phyloP scores from a whole-genome alignment of 2,329 filamentous ascomycete species.

The Trichoderma sp. region DNA sequence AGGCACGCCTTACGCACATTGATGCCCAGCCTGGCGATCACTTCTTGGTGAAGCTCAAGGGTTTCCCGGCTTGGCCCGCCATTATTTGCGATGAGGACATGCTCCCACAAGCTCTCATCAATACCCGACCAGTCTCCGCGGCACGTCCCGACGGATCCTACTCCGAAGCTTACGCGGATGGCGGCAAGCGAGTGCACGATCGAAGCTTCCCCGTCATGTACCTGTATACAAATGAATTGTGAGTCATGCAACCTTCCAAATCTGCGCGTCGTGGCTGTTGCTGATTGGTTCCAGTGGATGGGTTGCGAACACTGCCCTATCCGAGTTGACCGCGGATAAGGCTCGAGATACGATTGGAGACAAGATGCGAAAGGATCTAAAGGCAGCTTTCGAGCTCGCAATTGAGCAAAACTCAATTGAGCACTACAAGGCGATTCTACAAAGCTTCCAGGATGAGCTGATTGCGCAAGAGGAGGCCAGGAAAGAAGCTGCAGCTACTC shows the following conservation, averaged over 20 bases:
- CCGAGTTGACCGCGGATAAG: conserved; percentile 73
- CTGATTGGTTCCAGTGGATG: conserved; percentile 67
- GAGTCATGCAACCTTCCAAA: conserved; percentile 49
- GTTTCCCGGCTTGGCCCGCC: conserved; percentile 91
- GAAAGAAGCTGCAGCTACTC: conserved; percentile 47
- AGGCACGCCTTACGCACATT: conserved; percentile 69
- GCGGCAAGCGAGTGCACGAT: conserved; percentile 82
- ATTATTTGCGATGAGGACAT: conserved; percentile 95
- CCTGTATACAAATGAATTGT: conserved; percentile 95
- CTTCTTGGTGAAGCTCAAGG: conserved; percentile 92
- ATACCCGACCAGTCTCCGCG: conserved; percentile 80
- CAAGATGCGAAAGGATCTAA: conserved; percentile 80
- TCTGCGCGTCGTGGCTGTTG: conserved; percentile 22
- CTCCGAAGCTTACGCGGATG: conserved; percentile 83
- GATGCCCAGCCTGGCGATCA: conserved; percentile 89
- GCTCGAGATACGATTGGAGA: conserved; percentile 70
- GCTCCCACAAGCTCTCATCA: conserved; percentile 78
- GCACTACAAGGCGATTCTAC: conserved; percentile 81
- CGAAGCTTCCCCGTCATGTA: conserved; percentile 96
- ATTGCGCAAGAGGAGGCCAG: conserved; percentile 59
- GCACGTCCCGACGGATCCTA: conserved; percentile 82
- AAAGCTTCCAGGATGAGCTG: conserved; percentile 68
- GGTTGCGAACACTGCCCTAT: conserved; percentile 83
- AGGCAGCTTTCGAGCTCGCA: conserved; percentile 79
- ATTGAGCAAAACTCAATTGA: conserved; percentile 75